These are phyloP conservation scores for Aegle marmelos DNA, from an alignment of 345 rosid genomes.

Conservation along the genomic window DNA sequence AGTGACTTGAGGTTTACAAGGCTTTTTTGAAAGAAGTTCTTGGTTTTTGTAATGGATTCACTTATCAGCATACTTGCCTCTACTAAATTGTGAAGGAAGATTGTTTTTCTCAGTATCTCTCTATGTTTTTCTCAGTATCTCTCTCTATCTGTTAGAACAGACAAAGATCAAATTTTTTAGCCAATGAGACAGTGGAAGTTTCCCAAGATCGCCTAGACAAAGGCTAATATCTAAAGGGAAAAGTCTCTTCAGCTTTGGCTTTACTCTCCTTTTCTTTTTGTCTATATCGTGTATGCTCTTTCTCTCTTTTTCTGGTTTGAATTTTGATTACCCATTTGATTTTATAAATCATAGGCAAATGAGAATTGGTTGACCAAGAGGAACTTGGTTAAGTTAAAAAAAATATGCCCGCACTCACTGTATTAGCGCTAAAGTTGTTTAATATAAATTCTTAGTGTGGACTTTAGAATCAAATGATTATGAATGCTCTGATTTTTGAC, in stretches of 20 bases:
- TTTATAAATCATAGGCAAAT: slow-evolving; percentile 14
- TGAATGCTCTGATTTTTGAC: slow-evolving; percentile 29
- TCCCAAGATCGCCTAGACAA: slow-evolving; percentile 9
- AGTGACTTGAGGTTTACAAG: slow-evolving; percentile 50
- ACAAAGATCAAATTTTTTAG: neutral
- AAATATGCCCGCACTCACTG: neutral
- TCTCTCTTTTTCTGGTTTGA: slow-evolving; percentile 2
- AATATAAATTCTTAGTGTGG: neutral
- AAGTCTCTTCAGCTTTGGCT: slow-evolving; percentile 14
- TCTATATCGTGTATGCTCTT: neutral
- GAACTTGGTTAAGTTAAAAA: neutral
- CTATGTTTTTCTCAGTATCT: slow-evolving; percentile 8
- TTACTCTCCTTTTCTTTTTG: slow-evolving; percentile 12
- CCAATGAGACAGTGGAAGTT: slow-evolving; percentile 20
- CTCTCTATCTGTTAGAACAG: slow-evolving; percentile 20
- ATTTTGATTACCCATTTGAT: slow-evolving; percentile 19
- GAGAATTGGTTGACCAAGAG: neutral
- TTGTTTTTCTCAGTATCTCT: slow-evolving; percentile 5
- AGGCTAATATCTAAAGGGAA: slow-evolving; percentile 22
- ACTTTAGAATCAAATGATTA: slow-evolving; percentile 29
- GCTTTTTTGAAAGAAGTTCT: slow-evolving; percentile 46
- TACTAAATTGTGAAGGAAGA: neutral
- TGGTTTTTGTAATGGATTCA: slow-evolving; percentile 57
- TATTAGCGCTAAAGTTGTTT: neutral
- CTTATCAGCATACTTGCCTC: slow-evolving; percentile 37